A percentile compares a stretch with the other conserved stretches of the same genome.
Evolutionary conservation across 176 grass and related monocot genomes (phyloP).

Genomic region (Cocos nucifera): DNA sequence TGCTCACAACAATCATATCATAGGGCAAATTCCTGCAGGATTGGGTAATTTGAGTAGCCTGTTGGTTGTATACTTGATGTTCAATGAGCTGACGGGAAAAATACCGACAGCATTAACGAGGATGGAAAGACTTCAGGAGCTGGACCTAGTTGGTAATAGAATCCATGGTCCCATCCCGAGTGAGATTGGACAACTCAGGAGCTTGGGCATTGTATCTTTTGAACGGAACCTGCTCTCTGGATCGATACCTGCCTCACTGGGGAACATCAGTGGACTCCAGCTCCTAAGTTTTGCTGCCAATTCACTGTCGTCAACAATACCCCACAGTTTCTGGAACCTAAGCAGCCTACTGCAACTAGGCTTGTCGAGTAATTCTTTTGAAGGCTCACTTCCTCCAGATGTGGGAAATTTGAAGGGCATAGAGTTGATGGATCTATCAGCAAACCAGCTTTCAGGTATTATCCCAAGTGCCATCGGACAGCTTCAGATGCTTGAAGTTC

Average conservation of each 20-base stretch:
- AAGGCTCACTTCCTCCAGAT: conserved; percentile 21
- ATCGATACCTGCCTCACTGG: conserved; percentile 17
- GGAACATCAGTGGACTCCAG: conserved; percentile 16
- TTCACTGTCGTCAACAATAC: conserved; percentile 13
- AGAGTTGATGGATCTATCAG: conserved; percentile 9
- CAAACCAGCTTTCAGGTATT: conserved; percentile 13
- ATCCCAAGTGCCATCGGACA: conserved; percentile 22
- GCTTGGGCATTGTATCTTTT: conserved; percentile 1
- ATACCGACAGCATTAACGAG: conserved; percentile 14
- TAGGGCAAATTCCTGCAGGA: conserved; percentile 6
- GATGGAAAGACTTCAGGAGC: conserved; percentile 6
- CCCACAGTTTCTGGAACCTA: conserved; percentile 12
- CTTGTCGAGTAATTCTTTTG: conserved; percentile 14
- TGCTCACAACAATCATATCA: conserved; percentile 2
- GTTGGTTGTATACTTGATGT: background rate
- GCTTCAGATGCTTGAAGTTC: conserved; percentile 2
- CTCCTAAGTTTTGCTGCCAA: background rate
- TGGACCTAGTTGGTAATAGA: conserved; percentile 1
- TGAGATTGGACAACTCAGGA: conserved; percentile 21
- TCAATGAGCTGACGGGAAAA: conserved; percentile 12
- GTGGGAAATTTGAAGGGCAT: conserved; percentile 14
- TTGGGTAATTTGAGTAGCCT: conserved; percentile 20
- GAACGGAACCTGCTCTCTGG: conserved; percentile 9
- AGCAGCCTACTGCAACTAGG: background rate
- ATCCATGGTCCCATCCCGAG: conserved; percentile 14